Evolutionary conservation across 2,329 filamentous ascomycete genomes (phyloP).

Genomic region (Microcyclospora pomicola): DNA sequence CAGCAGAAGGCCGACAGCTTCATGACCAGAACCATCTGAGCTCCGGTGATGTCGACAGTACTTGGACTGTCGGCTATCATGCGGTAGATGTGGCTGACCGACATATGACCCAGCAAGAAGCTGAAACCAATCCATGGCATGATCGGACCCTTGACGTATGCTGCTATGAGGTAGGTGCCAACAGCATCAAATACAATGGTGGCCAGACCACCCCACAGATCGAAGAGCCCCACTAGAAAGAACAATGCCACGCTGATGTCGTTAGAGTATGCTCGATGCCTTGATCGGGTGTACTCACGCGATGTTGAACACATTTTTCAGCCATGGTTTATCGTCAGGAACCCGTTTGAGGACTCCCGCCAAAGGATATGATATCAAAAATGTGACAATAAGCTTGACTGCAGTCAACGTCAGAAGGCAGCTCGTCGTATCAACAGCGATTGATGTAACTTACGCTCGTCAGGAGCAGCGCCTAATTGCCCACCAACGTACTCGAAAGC

Average conservation of each 20-base stretch:
- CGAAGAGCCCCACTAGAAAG: constrained; percentile 85
- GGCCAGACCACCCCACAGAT: constrained; percentile 71
- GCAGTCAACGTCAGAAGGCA: constrained; percentile 1
- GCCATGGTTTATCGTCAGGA: constrained; percentile 67
- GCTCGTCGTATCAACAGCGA: neutral
- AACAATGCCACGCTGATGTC: constrained; percentile 58
- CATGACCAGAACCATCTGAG: constrained; percentile 98
- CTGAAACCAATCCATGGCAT: constrained; percentile 97
- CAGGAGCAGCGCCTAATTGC: constrained; percentile 47
- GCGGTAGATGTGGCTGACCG: constrained; percentile 71
- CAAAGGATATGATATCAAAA: constrained; percentile 83
- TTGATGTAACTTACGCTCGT: constrained; percentile 41
- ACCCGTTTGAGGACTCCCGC: constrained; percentile 79
- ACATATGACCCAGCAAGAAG: constrained; percentile 93
- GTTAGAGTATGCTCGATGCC: constrained; percentile 2
- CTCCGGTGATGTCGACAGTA: constrained; percentile 72
- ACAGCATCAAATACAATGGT: constrained; percentile 68
- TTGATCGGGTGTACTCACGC: constrained; percentile 33
- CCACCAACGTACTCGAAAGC: constrained; percentile 47
- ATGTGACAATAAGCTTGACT: constrained; percentile 90
- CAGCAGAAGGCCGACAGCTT: constrained; percentile 94
- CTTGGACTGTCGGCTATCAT: constrained; percentile 55
- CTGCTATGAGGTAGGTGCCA: constrained; percentile 70
- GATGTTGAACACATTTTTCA: constrained; percentile 82
- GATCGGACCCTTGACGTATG: constrained; percentile 69